Percentiles rank a stretch among this genome's conserved stretches.
These are phyloP conservation scores for Coprinellus aureogranulatus DNA, from an alignment of 768 basidiomycete species.

Conservation along the genomic window DNA sequence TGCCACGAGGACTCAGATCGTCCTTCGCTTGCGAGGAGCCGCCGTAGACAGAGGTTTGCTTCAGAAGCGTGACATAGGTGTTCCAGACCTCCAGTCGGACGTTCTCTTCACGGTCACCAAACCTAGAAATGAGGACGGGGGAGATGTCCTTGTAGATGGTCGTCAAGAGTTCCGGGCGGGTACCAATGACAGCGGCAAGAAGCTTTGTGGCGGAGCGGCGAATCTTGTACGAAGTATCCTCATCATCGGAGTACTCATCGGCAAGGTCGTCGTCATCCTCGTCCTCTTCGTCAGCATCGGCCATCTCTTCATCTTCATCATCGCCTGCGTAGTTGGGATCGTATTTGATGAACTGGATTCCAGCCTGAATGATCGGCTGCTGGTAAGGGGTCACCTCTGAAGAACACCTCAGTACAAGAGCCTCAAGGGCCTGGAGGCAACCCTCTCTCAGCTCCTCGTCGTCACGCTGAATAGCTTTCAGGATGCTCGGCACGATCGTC, in stretches of 20 bases:
- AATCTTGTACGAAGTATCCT: constrained; percentile 97
- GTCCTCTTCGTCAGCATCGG: constrained; percentile 68
- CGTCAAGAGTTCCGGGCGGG: constrained; percentile 82
- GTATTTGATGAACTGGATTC: constrained; percentile 80
- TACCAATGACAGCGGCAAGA: constrained; percentile 78
- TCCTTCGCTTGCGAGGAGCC: constrained; percentile 55
- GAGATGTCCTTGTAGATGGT: constrained; percentile 82
- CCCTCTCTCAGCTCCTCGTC: constrained; percentile 86
- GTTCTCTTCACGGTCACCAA: constrained; percentile 92
- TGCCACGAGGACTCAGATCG: constrained; percentile 52
- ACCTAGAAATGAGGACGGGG: constrained; percentile 85
- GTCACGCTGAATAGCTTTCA: constrained; percentile 66
- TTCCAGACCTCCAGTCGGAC: constrained; percentile 91
- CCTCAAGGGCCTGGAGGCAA: constrained; percentile 85
- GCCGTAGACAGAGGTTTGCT: constrained; percentile 80
- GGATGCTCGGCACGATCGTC: constrained; percentile 66
- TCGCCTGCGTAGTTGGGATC: constrained; percentile 73
- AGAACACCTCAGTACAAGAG: constrained; percentile 79
- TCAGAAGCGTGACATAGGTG: constrained; percentile 77
- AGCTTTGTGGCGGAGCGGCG: constrained; percentile 92
- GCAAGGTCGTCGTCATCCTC: constrained; percentile 74
- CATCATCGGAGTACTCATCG: constrained; percentile 90
- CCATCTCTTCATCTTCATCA: constrained; percentile 48
- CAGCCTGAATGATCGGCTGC: constrained; percentile 63
- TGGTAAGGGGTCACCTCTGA: constrained; percentile 77